A percentile compares a stretch with the other conserved stretches of the same genome.
Conservation (phyloP, 2,329 filamentous ascomycete species). For the Aquanectria penicillioides region DNA sequence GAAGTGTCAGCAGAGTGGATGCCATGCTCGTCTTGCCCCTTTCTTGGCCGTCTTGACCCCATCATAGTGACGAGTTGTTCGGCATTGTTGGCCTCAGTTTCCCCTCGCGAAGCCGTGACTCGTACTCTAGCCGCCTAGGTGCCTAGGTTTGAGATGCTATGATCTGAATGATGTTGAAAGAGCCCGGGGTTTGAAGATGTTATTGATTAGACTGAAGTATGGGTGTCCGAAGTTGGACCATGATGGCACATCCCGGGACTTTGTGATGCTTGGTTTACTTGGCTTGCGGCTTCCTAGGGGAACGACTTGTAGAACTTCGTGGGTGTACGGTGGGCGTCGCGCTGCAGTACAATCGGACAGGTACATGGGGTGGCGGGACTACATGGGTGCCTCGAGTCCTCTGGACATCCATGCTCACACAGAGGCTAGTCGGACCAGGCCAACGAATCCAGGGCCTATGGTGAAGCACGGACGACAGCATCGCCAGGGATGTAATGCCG, state of each 20-base stretch:
- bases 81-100: too few relatives aligned
- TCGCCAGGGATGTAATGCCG: conserved; percentile 2
- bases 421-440: neutral
- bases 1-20: neutral
- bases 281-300: conserved; percentile 5
- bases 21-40: neutral
- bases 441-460: neutral
- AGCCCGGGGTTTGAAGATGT: neutral
- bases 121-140: too few relatives aligned
- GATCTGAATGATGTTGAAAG: too few relatives aligned
- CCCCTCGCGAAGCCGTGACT: too few relatives aligned
- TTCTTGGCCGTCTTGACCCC: too few relatives aligned
- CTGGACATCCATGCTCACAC: conserved; percentile 11
- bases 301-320: too few relatives aligned
- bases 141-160: too few relatives aligned
- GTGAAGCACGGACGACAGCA: conserved; percentile 10
- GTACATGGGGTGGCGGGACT: too few relatives aligned
- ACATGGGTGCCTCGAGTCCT: neutral
- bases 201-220: neutral
- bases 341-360: too few relatives aligned
- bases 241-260: conserved; percentile 5
- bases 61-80: too few relatives aligned
- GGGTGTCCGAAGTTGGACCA: neutral
- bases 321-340: too few relatives aligned
- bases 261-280: neutral